Evolutionary conservation across 2,329 filamentous ascomycete genomes (phyloP).

Genomic region (Scorias spongiosa): DNA sequence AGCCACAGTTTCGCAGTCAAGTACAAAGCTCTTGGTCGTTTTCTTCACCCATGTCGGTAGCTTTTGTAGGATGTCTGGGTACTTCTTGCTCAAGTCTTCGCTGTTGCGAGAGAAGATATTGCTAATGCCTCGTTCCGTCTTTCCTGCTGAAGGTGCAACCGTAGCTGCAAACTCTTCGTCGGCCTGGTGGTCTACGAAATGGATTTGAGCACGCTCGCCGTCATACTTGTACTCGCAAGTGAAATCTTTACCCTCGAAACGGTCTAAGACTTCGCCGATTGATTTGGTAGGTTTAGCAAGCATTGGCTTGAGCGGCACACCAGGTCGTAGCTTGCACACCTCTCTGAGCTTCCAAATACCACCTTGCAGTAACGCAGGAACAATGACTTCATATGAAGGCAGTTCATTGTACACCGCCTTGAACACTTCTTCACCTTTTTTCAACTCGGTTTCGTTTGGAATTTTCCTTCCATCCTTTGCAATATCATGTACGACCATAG

Average conservation of each 20-base stretch:
- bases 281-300: slow-evolving; percentile 96
- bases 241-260: slow-evolving; percentile 88
- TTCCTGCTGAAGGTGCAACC: slow-evolving; percentile 42
- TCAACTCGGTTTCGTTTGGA: slow-evolving; percentile 61
- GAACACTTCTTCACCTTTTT: slow-evolving; percentile 67
- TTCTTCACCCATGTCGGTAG: slow-evolving; percentile 78
- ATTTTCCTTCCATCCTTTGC: slow-evolving; percentile 50
- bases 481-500: slow-evolving; percentile 70
- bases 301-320: slow-evolving; percentile 95
- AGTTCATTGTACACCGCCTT: slow-evolving; percentile 82
- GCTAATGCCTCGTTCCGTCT: slow-evolving; percentile 57
- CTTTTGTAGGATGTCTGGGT: slow-evolving; percentile 85
- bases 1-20: slow-evolving; percentile 96
- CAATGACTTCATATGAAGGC: slow-evolving; percentile 87
- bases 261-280: slow-evolving; percentile 91
- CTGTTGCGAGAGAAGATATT: slow-evolving; percentile 97
- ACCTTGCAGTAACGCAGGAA: slow-evolving; percentile 74
- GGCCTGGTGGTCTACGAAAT: slow-evolving; percentile 78
- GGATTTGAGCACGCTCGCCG: slow-evolving; percentile 94
- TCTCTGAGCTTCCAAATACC: slow-evolving; percentile 73
- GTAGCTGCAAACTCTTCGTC: slow-evolving; percentile 52
- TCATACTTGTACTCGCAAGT: slow-evolving; percentile 99
- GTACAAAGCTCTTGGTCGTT: slow-evolving; percentile 82
- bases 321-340: slow-evolving; percentile 79
- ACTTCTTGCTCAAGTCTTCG: slow-evolving; percentile 93